A percentile compares a stretch with the other conserved stretches of the same genome.
Evolutionary conservation across 306 rosid species (phyloP).

Genomic region (Quercus wislizeni): DNA sequence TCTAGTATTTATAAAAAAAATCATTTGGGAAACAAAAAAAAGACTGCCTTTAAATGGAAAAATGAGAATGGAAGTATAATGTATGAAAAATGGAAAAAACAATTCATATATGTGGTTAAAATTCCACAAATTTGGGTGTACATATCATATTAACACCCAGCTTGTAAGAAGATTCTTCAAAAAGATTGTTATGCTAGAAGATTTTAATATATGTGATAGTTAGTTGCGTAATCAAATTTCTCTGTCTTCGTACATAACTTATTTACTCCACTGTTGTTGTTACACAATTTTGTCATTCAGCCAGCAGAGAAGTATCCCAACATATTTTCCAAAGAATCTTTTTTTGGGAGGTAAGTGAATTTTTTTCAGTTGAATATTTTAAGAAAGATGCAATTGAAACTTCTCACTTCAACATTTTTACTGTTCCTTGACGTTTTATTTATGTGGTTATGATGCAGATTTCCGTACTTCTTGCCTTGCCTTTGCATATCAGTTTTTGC

Average conservation of each 20-base stretch:
- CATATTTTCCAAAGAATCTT: conserved; percentile 52
- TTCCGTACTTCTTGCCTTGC: conserved; percentile 60
- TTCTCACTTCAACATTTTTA: neutral
- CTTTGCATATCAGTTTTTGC: conserved; percentile 32
- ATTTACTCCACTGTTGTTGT: neutral
- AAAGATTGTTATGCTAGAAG: neutral
- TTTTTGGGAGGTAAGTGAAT: conserved; percentile 69
- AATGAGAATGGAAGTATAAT: too few species aligned
- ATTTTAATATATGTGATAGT: neutral
- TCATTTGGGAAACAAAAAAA: too few species aligned
- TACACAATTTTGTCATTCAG: conserved; percentile 34
- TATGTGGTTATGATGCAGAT: conserved; percentile 29
- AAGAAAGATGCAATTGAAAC: neutral
- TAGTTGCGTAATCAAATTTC: neutral
- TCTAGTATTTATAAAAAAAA: too few species aligned
- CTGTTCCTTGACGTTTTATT: neutral
- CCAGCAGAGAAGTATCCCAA: conserved; percentile 76
- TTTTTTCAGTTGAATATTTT: neutral
- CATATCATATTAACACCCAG: too few species aligned
- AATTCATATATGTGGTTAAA: too few species aligned
- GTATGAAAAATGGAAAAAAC: too few species aligned
- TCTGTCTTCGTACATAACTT: neutral
- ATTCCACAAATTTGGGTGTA: too few species aligned
- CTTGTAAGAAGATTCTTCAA: too few species aligned
- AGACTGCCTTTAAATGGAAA: too few species aligned